These are phyloP conservation scores for Xenosphaeropsis pyriputrescens DNA, from an alignment of 2,329 filamentous ascomycete genomes.

Conservation along the genomic window DNA sequence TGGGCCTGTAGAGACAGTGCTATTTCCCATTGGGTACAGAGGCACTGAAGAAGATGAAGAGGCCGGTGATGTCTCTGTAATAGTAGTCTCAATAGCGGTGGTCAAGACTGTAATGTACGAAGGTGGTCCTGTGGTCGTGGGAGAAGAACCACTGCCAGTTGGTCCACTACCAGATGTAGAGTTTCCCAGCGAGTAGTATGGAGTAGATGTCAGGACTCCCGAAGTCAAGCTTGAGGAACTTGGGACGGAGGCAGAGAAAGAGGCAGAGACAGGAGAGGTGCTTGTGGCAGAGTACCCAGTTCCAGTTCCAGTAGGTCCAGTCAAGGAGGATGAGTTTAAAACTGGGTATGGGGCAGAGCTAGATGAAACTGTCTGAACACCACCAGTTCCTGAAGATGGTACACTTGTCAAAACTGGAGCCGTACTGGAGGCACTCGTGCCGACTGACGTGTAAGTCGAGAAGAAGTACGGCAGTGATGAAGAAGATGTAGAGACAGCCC, in stretches of 20 bases:
- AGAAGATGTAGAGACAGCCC: no score
- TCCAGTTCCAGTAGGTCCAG: background rate
- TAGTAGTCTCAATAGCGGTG: no score
- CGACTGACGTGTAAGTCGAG: no score
- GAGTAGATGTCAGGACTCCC: background rate
- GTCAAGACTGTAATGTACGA: no score
- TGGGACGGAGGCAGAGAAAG: background rate
- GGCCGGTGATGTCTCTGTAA: no score
- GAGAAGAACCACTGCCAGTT: background rate
- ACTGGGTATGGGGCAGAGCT: background rate
- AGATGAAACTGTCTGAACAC: no score
- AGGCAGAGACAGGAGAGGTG: background rate
- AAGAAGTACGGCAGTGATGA: no score
- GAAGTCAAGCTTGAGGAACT: background rate
- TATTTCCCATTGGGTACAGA: background rate
- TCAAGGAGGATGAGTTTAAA: background rate
- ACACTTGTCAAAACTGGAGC: no score
- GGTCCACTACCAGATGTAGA: background rate
- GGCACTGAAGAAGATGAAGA: background rate
- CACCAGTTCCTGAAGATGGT: no score
- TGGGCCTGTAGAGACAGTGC: background rate
- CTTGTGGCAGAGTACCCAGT: background rate
- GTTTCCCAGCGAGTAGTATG: background rate
- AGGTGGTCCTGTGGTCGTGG: background rate
- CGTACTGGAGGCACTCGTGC: no score